Percentiles rank a stretch among this genome's conserved stretches.
phyloP scores from a whole-genome alignment of 192 early-diverging fungal genomes.

The Helicostylum pulchrum region DNA sequence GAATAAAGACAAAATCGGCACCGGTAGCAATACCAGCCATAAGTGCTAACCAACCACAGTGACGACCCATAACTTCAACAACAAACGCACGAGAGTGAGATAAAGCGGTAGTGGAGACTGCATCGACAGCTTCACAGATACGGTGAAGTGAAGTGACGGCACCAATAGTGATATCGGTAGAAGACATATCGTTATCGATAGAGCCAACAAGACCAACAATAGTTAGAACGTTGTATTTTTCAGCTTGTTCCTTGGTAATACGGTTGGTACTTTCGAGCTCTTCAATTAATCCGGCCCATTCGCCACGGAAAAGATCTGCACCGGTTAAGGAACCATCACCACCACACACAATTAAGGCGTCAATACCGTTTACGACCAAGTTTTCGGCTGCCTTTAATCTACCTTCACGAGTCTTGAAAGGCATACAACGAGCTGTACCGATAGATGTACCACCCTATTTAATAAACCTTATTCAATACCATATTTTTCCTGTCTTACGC shows the following conservation, averaged over 20 bases:
- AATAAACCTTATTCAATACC: constrained; percentile 4
- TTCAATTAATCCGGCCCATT: constrained; percentile 83
- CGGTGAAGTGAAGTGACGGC: constrained; percentile 89
- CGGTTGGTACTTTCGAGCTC: constrained; percentile 64
- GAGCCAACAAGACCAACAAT: constrained; percentile 97
- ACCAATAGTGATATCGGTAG: constrained; percentile 94
- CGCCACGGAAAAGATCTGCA: constrained; percentile 84
- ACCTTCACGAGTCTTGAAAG: constrained; percentile 82
- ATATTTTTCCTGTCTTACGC: background rate
- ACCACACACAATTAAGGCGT: constrained; percentile 92
- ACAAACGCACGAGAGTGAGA: constrained; percentile 97
- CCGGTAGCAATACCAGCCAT: constrained; percentile 85
- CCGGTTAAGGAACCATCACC: constrained; percentile 97
- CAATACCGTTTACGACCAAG: constrained; percentile 88
- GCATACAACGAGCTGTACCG: constrained; percentile 87
- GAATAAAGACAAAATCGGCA: constrained; percentile 95
- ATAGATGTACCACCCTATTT: constrained; percentile 90
- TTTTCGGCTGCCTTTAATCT: constrained; percentile 80
- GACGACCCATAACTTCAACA: constrained; percentile 97
- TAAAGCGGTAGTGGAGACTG: constrained; percentile 85
- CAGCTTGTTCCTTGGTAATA: constrained; percentile 60
- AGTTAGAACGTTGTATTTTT: constrained; percentile 65
- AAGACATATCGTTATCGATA: constrained; percentile 93
- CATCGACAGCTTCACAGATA: constrained; percentile 95
- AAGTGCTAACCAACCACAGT: constrained; percentile 94